Conservation (phyloP, 2,329 filamentous ascomycete species). For the Aspergillus sp. region DNA sequence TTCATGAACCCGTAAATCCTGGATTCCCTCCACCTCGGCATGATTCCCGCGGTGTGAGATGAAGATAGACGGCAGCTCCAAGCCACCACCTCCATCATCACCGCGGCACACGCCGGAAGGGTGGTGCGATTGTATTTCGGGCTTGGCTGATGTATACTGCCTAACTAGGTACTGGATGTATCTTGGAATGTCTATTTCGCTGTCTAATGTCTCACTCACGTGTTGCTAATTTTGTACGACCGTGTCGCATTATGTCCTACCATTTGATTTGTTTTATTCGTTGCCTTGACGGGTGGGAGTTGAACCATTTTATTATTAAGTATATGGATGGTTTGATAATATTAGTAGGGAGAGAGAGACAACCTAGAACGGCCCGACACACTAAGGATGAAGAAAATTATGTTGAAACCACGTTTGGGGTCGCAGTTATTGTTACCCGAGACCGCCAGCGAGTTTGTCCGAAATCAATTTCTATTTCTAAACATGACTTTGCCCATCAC, state of each 20-base stretch:
- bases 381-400: conserved; percentile 7
- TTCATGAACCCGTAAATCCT: neutral
- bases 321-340: no score
- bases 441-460: neutral
- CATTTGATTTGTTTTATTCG: no score
- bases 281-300: no score
- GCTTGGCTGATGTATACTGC: no score
- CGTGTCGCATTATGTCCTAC: no score
- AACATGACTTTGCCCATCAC: no score
- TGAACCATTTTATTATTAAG: no score
- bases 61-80: neutral
- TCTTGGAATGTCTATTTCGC: neutral
- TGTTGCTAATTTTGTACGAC: no score
- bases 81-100: neutral
- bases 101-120: conserved; percentile 13
- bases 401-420: conserved; percentile 7
- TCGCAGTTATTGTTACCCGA: neutral
- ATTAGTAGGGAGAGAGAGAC: neutral
- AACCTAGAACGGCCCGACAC: neutral
- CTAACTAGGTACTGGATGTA: no score
- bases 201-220: no score
- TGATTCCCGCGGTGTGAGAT: neutral
- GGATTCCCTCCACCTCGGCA: neutral
- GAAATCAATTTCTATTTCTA: neutral
- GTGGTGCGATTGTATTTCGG: neutral